Percentiles rank a stretch among this genome's conserved stretches.
These are phyloP conservation scores for Backusella luteola DNA, from an alignment of 192 early-diverging fungal species.

Conservation along the genomic window DNA sequence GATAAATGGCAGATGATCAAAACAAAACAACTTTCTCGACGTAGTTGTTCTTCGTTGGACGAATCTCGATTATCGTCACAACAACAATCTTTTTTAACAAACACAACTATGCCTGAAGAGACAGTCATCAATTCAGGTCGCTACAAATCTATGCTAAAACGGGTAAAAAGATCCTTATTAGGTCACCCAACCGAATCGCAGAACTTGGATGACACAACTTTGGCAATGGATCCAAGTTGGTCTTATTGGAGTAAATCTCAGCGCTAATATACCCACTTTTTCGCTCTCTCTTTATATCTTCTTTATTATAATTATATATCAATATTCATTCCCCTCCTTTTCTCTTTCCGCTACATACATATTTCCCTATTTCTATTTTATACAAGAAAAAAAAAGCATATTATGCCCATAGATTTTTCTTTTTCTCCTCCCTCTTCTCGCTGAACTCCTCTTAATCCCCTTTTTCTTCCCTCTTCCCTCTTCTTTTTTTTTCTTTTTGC, in stretches of 20 bases:
- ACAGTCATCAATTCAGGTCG: not conserved
- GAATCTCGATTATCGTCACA: not conserved
- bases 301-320: not conserved
- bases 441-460: not conserved
- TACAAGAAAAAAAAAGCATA: not conserved
- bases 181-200: not conserved
- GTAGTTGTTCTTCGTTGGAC: conserved; percentile 8
- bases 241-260: conserved; percentile 6
- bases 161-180: conserved; percentile 11
- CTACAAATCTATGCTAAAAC: conserved; percentile 4
- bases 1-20: conserved; percentile 6
- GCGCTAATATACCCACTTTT: not conserved
- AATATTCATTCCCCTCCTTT: not conserved
- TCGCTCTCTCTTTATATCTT: not conserved
- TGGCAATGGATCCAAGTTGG: not conserved
- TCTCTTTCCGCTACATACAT: not conserved
- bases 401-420: not conserved
- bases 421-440: not conserved
- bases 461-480: not conserved
- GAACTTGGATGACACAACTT: not conserved
- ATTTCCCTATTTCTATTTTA: not conserved
- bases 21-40: conserved; percentile 6
- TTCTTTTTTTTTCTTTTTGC: not conserved
- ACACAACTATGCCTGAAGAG: not conserved
- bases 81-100: not conserved